Evolutionary conservation across 371 early-diverging fungal genomes (phyloP).

Genomic region (Zychaea mexicana): DNA sequence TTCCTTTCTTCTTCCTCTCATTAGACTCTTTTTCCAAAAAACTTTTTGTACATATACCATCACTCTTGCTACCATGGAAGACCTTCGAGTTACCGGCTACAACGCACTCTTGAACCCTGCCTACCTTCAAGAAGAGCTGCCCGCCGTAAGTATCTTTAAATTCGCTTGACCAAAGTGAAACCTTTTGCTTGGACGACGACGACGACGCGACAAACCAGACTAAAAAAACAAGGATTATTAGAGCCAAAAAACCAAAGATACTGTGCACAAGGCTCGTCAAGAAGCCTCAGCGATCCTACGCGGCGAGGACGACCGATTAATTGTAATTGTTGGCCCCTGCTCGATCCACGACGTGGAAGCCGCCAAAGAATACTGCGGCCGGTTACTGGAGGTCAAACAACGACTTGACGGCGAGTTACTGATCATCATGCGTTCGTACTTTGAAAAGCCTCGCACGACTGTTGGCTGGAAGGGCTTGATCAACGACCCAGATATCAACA

Average conservation of each 20-base stretch:
- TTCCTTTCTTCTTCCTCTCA: not conserved
- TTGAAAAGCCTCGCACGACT: constrained; percentile 95
- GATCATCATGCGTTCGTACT: constrained; percentile 92
- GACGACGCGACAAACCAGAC: too few relatives aligned
- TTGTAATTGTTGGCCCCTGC: constrained; percentile 94
- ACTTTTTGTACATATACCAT: not conserved
- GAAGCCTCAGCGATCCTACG: constrained; percentile 73
- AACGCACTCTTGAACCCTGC: constrained; percentile 63
- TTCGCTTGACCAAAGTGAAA: too few relatives aligned
- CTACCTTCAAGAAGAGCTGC: constrained; percentile 62
- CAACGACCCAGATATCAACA: constrained; percentile 88
- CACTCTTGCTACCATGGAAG: constrained; percentile 54
- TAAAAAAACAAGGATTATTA: not conserved
- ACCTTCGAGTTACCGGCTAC: constrained; percentile 65
- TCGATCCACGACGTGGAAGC: constrained; percentile 89
- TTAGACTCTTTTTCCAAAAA: not conserved
- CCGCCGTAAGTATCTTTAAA: constrained; percentile 61
- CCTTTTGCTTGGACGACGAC: too few relatives aligned
- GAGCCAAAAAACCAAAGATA: constrained; percentile 42
- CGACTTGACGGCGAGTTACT: constrained; percentile 63
- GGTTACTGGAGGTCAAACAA: constrained; percentile 62
- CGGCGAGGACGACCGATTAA: constrained; percentile 81
- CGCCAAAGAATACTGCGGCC: constrained; percentile 76
- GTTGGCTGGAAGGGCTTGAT: constrained; percentile 96
- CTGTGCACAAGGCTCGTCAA: constrained; percentile 59